Conservation (phyloP, 2,329 filamentous ascomycete species). For the Pyrenochaeta sp. region DNA sequence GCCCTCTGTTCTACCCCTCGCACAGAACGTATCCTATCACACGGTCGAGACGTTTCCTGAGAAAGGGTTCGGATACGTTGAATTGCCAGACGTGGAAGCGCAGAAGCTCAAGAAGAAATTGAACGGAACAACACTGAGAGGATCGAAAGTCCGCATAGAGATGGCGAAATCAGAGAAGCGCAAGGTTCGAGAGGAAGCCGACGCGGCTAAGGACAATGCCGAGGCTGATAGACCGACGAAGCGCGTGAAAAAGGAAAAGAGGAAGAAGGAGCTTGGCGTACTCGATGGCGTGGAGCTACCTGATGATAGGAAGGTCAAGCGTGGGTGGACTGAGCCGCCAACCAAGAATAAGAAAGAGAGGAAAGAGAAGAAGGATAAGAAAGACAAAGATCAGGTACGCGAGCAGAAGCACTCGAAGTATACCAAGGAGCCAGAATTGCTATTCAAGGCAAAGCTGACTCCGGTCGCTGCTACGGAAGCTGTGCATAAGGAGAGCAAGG, state of each 20-base stretch:
- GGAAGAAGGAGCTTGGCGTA: constrained; percentile 59
- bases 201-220: constrained; percentile 45
- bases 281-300: constrained; percentile 76
- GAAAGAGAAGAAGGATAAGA: constrained; percentile 61
- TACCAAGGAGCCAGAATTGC: constrained; percentile 79
- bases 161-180: constrained; percentile 74
- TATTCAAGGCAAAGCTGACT: constrained; percentile 84
- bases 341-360: constrained; percentile 56
- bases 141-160: constrained; percentile 84
- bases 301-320: constrained; percentile 79
- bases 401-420: constrained; percentile 76
- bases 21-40: constrained; percentile 89
- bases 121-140: constrained; percentile 84
- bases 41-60: constrained; percentile 87
- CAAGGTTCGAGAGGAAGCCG: constrained; percentile 48
- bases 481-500: constrained; percentile 52
- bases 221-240: constrained; percentile 61
- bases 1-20: constrained; percentile 69
- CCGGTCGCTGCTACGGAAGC: constrained; percentile 48
- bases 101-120: constrained; percentile 93
- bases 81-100: constrained; percentile 80
- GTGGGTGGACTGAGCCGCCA: constrained; percentile 83
- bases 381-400: constrained; percentile 65
- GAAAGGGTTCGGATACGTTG: constrained; percentile 87
- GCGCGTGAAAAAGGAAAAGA: constrained; percentile 56